Evolutionary conservation across 495 filamentous ascomycete genomes (phyloP).

Genomic region (Cercophora samala): DNA sequence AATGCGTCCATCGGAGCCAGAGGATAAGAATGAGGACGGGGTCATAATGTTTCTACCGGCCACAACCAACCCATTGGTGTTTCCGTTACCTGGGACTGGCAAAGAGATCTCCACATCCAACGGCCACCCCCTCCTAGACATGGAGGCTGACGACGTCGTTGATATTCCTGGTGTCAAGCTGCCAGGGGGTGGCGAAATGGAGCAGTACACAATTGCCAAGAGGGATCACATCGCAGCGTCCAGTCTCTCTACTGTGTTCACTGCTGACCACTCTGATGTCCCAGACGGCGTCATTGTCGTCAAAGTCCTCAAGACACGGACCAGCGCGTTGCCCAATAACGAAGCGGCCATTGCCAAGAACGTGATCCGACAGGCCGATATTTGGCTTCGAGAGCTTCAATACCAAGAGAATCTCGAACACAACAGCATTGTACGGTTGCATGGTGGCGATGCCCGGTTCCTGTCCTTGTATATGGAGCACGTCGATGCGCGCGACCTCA

Average conservation of each 20-base stretch:
- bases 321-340: conserved; percentile 30
- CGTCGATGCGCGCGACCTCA: conserved; percentile 46
- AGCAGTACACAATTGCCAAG: conserved; percentile 46
- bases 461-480: conserved; percentile 53
- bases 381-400: conserved; percentile 49
- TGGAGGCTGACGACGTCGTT: conserved; percentile 42
- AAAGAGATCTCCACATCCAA: conserved; percentile 44
- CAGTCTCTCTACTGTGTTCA: conserved; percentile 47
- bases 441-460: conserved; percentile 49
- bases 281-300: conserved; percentile 46
- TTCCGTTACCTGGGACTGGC: conserved; percentile 40
- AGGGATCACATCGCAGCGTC: conserved; percentile 45
- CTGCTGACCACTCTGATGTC: conserved; percentile 44
- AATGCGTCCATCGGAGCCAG: conserved; percentile 31
- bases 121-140: conserved; percentile 45
- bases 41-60: conserved; percentile 49
- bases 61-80: conserved; percentile 40
- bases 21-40: conserved; percentile 36
- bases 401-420: conserved; percentile 47
- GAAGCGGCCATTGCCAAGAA: conserved; percentile 41
- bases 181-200: conserved; percentile 40
- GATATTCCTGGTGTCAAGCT: conserved; percentile 39
- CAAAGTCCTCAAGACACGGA: conserved; percentile 48
- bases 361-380: conserved; percentile 49
- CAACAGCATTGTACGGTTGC: conserved; percentile 46